phyloP scores from a whole-genome alignment of 2,329 filamentous ascomycete genomes.

The Amauroascus verrucosus region DNA sequence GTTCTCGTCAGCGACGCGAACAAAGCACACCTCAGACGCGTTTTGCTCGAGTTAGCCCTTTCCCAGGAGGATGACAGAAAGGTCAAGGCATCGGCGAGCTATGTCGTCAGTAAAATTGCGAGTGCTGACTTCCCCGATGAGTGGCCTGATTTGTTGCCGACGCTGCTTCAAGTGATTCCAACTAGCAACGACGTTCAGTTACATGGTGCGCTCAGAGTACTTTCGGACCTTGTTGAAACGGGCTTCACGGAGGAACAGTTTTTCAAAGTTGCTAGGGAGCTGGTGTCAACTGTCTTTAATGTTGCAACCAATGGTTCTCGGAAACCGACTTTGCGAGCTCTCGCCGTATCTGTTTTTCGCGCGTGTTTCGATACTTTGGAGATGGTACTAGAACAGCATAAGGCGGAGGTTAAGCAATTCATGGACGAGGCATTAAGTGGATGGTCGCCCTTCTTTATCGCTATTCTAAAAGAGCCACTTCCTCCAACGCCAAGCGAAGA shows the following conservation, averaged over 20 bases:
- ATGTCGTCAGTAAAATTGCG: conserved; percentile 86
- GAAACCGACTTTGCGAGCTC: conserved; percentile 64
- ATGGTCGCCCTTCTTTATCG: conserved; percentile 86
- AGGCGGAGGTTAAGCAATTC: conserved; percentile 73
- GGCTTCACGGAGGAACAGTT: conserved; percentile 91
- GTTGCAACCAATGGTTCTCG: conserved; percentile 67
- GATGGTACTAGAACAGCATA: conserved; percentile 91
- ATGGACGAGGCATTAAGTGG: conserved; percentile 71
- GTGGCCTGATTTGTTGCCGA: conserved; percentile 82
- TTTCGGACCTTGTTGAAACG: conserved; percentile 84
- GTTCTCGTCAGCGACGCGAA: conserved; percentile 61
- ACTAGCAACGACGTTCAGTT: conserved; percentile 67
- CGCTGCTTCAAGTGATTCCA: conserved; percentile 66
- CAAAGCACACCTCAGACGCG: conserved; percentile 62
- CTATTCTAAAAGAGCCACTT: conserved; percentile 62
- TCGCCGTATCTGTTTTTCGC: conserved; percentile 83
- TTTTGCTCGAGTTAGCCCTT: conserved; percentile 67
- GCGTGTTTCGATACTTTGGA: conserved; percentile 90
- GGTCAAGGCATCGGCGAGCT: conserved; percentile 81
- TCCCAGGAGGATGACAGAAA: conserved; percentile 64
- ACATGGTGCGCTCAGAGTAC: conserved; percentile 79
- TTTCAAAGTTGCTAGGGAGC: conserved; percentile 75
- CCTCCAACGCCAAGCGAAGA: conserved; percentile 49
- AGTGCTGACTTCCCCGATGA: conserved; percentile 85
- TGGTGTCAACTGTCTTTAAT: conserved; percentile 73